Evolutionary conservation across 1,139 yeast species (phyloP), one percentile per base, ranked within the genome.

Genomic region (Geotrichum europaeum): DNA sequence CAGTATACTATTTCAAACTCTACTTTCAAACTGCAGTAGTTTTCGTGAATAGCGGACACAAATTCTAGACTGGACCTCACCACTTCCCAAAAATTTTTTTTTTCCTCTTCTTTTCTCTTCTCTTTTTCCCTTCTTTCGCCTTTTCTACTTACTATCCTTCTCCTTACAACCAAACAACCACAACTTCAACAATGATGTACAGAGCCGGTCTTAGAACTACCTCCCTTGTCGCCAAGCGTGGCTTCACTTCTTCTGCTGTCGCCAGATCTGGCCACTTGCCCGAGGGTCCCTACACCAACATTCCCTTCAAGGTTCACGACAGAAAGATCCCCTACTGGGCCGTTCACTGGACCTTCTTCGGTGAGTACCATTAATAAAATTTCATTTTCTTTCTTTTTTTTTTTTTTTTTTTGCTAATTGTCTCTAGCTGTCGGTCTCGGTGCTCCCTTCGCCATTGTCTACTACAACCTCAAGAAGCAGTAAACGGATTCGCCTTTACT

Each of bases 281-380:
- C 74, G 88, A 84, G 74, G 98, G 98, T 71, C 85, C 86, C 58
- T 92, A 94, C 86, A 81, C 87, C 73, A 94, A 94, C 83, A 73
- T 94, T 67, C 99, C 99, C 67, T 94, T 92, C 85, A 84, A 85
- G 81, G 95, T 94, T 67, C 90, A 89, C 82, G 81, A 85, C 83
- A 89, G 96, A 83, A 88, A 85, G 80, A 82, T 92, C 67, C 98
- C 98, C 67, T 90, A 83, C 75, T 87, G 85, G 69, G 79, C 89
- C 59, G 81, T 86, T 67, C 96, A 86, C 81, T 87, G 89, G 81
- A 85, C 92, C 61, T 85, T 84, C 78, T 83, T 89, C 72, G 85
- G 91, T 74, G 73, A 58, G 79, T 75, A 28, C 22, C 51, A 40
- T 18, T 40, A 25, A 13, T 22, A n/a, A 4, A 22, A 18, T 10